Conservation (phyloP, 106 monocot genomes). For the Chionographis japonica region DNA sequence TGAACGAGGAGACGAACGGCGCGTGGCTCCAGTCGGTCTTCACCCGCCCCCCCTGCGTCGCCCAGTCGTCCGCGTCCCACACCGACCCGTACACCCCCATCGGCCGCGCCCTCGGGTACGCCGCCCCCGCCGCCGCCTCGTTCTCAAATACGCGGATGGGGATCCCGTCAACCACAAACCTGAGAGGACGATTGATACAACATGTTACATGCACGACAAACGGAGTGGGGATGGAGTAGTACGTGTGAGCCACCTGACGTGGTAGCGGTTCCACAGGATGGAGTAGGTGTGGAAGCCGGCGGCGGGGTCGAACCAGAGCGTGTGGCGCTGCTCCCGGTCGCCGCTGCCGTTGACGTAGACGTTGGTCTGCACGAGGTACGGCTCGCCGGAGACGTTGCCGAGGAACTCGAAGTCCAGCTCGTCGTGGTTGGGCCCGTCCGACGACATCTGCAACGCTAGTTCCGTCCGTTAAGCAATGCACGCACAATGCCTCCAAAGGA, state of each 20-base stretch:
- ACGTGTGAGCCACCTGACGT: constrained; percentile 10
- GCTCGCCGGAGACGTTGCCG: constrained; percentile 33
- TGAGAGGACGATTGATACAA: neutral
- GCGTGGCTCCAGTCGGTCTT: constrained; percentile 62
- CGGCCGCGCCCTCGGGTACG: constrained; percentile 36
- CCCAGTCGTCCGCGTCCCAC: constrained; percentile 81
- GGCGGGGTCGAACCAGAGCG: constrained; percentile 38
- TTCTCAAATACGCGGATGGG: constrained; percentile 36
- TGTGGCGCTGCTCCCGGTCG: constrained; percentile 31
- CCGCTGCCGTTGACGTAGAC: constrained; percentile 35
- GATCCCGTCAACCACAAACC: constrained; percentile 32
- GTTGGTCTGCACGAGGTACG: constrained; percentile 35
- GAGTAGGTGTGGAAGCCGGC: constrained; percentile 34
- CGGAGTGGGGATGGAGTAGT: no score
- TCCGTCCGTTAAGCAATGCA: neutral
- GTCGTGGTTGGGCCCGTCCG: constrained; percentile 32
- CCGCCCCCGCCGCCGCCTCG: constrained; percentile 14
- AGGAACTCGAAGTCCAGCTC: constrained; percentile 52
- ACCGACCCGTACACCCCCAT: constrained; percentile 57
- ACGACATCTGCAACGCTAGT: constrained; percentile 24
- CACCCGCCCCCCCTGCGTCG: constrained; percentile 56
- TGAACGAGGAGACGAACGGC: constrained; percentile 44
- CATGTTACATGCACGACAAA: no score
- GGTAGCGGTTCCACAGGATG: constrained; percentile 18
- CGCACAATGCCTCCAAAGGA: no score